Evolutionary conservation across 306 rosid species (phyloP), one percentile per base, ranked within the genome.

Genomic region (Pyrus betulifolia): DNA sequence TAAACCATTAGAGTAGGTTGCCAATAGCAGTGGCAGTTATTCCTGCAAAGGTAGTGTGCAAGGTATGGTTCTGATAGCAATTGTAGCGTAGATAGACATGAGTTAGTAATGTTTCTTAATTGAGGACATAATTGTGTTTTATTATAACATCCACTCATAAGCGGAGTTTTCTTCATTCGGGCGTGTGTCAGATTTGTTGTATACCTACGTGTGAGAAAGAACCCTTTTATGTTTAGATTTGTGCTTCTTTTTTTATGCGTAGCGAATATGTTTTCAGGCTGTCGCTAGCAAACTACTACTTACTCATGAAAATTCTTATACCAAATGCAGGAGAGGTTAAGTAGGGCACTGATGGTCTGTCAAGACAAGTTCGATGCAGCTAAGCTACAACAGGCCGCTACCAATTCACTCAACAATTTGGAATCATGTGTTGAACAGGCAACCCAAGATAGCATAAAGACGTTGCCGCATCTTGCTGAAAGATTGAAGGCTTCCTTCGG

Each of bases 261-360:
- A 2, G 28, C 1, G 30, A 10, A 30, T 31, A 21, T 17, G 11
- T 12, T 71, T 27, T n/a, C 59, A 52, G 64, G 13, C 33, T 31
- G 30, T 71, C 67, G 7, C 45, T 46, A 70, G 82, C 22, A 49
- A 51, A 11, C 55, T 10, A 60, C 23, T 28, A 44, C 11, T 25
- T 67, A 46, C 61, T n/a, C 8, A 38, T 51, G 61, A 33, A 33
- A 63, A 76, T 80, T 17, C 25, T 75, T 54, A 12, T 27, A 69
- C 55, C 80, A 76, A 69, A 62, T 83, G 81, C 93, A 95, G 97
- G 99, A 95, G 74, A 92, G 67, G 86, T 81, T 95, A 84, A 89
- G 89, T 69, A 88, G 99, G 74, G 89, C 96, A 57, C 82, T 95
- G 57, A 92, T 90, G 97, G 99, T 95, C 23, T 95, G 97, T 84